These are phyloP conservation scores for Backusella sp. DNA, from an alignment of 192 early-diverging fungal genomes.

Conservation along the genomic window DNA sequence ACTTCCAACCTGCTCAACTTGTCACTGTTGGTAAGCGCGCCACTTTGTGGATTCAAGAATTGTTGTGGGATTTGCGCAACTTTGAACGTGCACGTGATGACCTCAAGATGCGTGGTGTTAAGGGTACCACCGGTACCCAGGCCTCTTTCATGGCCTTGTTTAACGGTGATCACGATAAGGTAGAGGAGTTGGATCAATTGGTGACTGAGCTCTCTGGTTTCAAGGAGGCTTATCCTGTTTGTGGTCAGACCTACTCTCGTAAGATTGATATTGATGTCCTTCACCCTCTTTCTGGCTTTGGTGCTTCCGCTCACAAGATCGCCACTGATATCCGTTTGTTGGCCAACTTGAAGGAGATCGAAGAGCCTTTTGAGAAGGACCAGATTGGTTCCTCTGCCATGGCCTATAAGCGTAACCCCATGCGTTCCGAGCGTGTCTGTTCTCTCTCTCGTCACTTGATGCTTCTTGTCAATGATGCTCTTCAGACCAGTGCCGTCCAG, in stretches of 20 bases:
- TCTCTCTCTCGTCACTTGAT: constrained; percentile 94
- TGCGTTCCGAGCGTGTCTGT: constrained; percentile 98
- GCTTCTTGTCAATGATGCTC: constrained; percentile 82
- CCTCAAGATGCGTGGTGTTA: constrained; percentile 91
- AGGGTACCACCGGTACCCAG: constrained; percentile 99
- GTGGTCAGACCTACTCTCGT: constrained; percentile 97
- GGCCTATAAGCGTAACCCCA: constrained; percentile 99
- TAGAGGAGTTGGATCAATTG: constrained; percentile 86
- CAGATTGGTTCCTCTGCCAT: constrained; percentile 98
- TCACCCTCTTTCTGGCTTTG: constrained; percentile 83
- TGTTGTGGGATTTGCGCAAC: constrained; percentile 96
- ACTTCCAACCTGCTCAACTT: constrained; percentile 98
- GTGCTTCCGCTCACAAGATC: constrained; percentile 95
- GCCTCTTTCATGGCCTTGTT: constrained; percentile 96
- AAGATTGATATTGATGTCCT: constrained; percentile 96
- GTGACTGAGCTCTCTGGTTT: constrained; percentile 92
- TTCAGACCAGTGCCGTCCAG: constrained; percentile 89
- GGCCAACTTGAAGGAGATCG: constrained; percentile 96
- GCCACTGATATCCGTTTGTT: constrained; percentile 95
- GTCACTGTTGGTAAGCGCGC: constrained; percentile 98
- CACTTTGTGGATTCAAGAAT: constrained; percentile 94
- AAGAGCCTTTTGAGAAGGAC: constrained; percentile 99
- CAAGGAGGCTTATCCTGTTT: constrained; percentile 80
- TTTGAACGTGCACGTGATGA: constrained; percentile 85
- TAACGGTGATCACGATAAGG: constrained; percentile 90